Conservation (phyloP, 2,329 filamentous ascomycete genomes). For the Pochonia chlamydosporia region DNA sequence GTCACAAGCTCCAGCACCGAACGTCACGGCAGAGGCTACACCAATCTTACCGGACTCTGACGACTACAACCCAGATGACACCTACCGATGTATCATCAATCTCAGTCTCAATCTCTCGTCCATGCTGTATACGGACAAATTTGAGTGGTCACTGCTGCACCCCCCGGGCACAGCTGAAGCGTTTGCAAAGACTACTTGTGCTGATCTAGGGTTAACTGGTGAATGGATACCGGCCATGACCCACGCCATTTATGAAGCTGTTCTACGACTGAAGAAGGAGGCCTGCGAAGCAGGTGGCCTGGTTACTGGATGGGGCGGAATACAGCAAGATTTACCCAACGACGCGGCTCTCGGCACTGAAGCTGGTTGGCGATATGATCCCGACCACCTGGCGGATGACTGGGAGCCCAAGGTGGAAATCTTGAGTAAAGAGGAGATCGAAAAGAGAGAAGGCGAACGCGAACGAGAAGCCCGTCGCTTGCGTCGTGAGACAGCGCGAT, state of each 20-base stretch:
- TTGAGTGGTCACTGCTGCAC: constrained; percentile 94
- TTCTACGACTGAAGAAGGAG: constrained; percentile 89
- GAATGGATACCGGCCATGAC: constrained; percentile 95
- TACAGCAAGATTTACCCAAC: constrained; percentile 69
- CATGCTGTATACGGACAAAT: constrained; percentile 90
- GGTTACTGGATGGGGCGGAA: constrained; percentile 63
- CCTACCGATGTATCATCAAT: constrained; percentile 86
- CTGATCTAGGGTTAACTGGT: constrained; percentile 79
- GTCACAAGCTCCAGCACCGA: constrained; percentile 34
- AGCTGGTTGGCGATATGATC: constrained; percentile 93
- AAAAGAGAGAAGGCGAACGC: constrained; percentile 90
- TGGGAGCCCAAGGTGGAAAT: constrained; percentile 80
- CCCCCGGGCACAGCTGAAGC: constrained; percentile 86
- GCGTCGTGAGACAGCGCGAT: constrained; percentile 84
- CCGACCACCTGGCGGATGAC: constrained; percentile 76
- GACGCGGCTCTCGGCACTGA: constrained; percentile 77
- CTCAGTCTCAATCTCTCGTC: constrained; percentile 90
- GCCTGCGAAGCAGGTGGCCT: constrained; percentile 87
- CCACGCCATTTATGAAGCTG: constrained; percentile 94
- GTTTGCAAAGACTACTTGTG: constrained; percentile 88
- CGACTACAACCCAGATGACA: constrained; percentile 84
- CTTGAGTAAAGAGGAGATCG: constrained; percentile 91
- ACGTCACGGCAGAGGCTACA: constrained; percentile 65
- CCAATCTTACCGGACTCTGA: constrained; percentile 57
- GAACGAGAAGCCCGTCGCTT: constrained; percentile 85